Base-by-base conservation (phyloP, 495 filamentous ascomycete species). In the Thozetella sp. region DNA sequence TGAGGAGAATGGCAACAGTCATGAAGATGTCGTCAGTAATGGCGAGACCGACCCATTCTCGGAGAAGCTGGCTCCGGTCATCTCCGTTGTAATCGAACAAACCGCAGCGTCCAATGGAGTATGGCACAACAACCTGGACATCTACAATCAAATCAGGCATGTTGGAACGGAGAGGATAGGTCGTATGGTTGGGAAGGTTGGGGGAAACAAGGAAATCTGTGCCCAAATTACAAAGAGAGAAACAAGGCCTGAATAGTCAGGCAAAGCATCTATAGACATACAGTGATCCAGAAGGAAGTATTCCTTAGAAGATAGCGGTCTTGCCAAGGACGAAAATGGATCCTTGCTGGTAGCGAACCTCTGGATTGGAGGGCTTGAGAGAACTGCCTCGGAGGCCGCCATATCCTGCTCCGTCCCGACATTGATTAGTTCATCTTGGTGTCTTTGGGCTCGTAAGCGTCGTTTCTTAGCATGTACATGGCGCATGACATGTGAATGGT, bases 11-110 rank as follows among this genome's bases (percentile, higher is more conserved):
- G 23, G 37, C 59, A 15, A 43, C 59, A 17, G 37, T 22, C 59
- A 61, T 61, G 53, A 61, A 25, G 3, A 15, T 20, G 13, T 61
- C 52, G 26, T 61, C 59, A 6, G 53, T 56, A 20, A 61, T 56
- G 53, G 59, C 53, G 25, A 61, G 59, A 19, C 59, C 59, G 15
- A 61, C 53, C 59, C 59, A 61, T 52, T 61, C 59, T 40, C 59
- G 59, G 19, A 61, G 53, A 30, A 61, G 22, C 59, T 61, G 53
- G 4, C 26, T 25, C 59, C 56, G 37, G 53, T 61, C 53, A 53
- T 56, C 59, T 37, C 53, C 59, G 23, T 52, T 25, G 22, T 37
- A 46, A 53, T 61, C 53, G 26, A 61, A 56, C 19, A 61, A 52
- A n/a, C 53, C 53, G 40, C 59, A 61, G 53, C 56, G 59, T 25